These are phyloP conservation scores for Claviceps pusilla DNA, from an alignment of 2,329 filamentous ascomycete genomes.

Conservation along the genomic window DNA sequence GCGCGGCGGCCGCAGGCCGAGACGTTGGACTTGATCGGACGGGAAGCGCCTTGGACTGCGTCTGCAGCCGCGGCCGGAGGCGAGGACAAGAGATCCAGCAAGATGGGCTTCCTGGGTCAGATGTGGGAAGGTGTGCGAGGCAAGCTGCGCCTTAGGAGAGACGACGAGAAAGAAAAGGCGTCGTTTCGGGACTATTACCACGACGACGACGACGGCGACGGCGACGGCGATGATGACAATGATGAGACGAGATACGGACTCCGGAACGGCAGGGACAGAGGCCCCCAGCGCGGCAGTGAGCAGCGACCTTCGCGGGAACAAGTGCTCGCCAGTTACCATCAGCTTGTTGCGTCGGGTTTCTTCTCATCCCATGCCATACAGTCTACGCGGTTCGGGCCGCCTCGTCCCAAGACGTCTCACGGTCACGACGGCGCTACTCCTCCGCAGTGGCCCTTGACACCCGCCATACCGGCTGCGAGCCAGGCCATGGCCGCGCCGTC, in stretches of 20 bases:
- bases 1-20: background rate
- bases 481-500: conserved; percentile 1
- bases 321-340: conserved; percentile 40
- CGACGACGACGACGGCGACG: background rate
- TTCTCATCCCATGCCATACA: conserved; percentile 43
- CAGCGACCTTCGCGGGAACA: conserved; percentile 30
- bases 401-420: conserved; percentile 6
- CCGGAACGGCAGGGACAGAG: background rate
- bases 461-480: background rate
- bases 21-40: background rate
- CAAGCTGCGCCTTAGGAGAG: conserved; percentile 16
- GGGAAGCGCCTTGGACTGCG: conserved; percentile 1
- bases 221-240: background rate
- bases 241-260: background rate
- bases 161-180: conserved; percentile 10
- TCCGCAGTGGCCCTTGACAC: conserved; percentile 15
- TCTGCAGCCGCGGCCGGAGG: background rate
- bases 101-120: conserved; percentile 20
- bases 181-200: background rate
- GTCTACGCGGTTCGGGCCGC: conserved; percentile 27
- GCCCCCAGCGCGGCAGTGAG: conserved; percentile 7
- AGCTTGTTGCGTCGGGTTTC: conserved; percentile 42
- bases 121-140: conserved; percentile 25
- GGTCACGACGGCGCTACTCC: conserved; percentile 6
- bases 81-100: background rate